Percentiles rank a stretch among this genome's conserved stretches.
Conservation (phyloP, 495 filamentous ascomycete genomes). For the Penicillium canariense region DNA sequence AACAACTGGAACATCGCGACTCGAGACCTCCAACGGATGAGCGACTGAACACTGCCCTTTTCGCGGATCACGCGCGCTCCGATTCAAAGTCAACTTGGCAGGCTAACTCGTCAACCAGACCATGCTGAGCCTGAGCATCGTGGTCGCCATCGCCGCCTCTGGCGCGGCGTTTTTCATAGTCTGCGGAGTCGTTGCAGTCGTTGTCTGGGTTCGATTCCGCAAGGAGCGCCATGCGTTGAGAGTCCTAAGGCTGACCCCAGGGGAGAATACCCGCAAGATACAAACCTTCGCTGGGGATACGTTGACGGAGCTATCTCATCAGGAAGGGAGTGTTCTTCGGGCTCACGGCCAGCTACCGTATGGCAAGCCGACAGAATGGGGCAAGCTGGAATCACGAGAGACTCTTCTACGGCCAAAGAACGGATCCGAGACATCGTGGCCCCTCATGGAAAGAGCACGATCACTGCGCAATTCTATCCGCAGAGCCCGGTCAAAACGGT, state of each 20-base stretch:
- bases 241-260: conserved; percentile 25
- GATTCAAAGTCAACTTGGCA: neutral
- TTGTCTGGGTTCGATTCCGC: conserved; percentile 42
- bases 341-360: conserved; percentile 43
- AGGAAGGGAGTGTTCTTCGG: conserved; percentile 32
- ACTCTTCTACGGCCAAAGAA: conserved; percentile 25
- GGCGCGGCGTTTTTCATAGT: conserved; percentile 41
- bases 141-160: conserved; percentile 45
- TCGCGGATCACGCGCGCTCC: conserved; percentile 8
- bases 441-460: conserved; percentile 28
- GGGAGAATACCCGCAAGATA: conserved; percentile 22
- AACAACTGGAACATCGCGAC: neutral
- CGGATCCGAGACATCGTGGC: conserved; percentile 28
- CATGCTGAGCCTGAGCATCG: conserved; percentile 37
- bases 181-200: conserved; percentile 29
- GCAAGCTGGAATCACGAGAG: conserved; percentile 42
- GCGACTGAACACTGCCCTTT: neutral
- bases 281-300: conserved; percentile 33
- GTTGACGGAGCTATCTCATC: conserved; percentile 36
- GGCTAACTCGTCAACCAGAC: conserved; percentile 12
- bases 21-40: conserved; percentile 6
- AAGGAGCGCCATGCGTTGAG: conserved; percentile 38
- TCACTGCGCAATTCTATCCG: conserved; percentile 34
- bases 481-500: conserved; percentile 30
- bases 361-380: conserved; percentile 42